These are phyloP conservation scores for Syncephalis plumigaleata DNA, from an alignment of 371 early-diverging fungal species.

Conservation along the genomic window DNA sequence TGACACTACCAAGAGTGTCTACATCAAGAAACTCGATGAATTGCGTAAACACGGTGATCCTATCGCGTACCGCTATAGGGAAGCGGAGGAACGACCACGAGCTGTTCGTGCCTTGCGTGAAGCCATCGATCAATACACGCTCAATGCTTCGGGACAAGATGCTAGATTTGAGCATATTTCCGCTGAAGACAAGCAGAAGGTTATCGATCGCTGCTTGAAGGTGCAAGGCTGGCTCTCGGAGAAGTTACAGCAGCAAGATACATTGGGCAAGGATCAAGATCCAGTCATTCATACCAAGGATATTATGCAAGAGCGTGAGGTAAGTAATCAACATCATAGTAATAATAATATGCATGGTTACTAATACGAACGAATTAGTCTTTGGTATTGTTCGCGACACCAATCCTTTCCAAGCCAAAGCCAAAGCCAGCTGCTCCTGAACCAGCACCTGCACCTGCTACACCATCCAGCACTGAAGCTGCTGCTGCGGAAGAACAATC, in stretches of 20 bases:
- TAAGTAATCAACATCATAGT: slow-evolving; percentile 9
- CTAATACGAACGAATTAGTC: neutral
- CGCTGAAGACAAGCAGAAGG: slow-evolving; percentile 64
- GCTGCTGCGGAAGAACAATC: slow-evolving; percentile 16
- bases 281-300: slow-evolving; percentile 51
- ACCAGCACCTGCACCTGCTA: slow-evolving; percentile 26
- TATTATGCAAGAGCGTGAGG: slow-evolving; percentile 58
- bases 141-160: slow-evolving; percentile 54
- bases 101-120: slow-evolving; percentile 69
- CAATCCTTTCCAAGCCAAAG: slow-evolving; percentile 83
- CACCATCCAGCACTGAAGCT: slow-evolving; percentile 14
- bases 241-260: slow-evolving; percentile 52
- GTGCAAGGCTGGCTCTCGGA: slow-evolving; percentile 81
- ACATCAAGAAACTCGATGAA: slow-evolving; percentile 58
- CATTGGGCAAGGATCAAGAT: slow-evolving; percentile 49
- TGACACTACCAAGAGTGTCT: slow-evolving; percentile 77
- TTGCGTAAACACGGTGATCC: slow-evolving; percentile 76
- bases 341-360: neutral
- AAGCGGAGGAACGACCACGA: slow-evolving; percentile 69
- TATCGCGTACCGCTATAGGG: slow-evolving; percentile 60
- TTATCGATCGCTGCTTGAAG: slow-evolving; percentile 52
- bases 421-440: slow-evolving; percentile 37
- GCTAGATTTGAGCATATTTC: slow-evolving; percentile 81
- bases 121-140: slow-evolving; percentile 43
- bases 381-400: slow-evolving; percentile 15